These are phyloP conservation scores for Rhododendron ovatum DNA, from an alignment of 148 eudicot genomes.

Conservation along the genomic window DNA sequence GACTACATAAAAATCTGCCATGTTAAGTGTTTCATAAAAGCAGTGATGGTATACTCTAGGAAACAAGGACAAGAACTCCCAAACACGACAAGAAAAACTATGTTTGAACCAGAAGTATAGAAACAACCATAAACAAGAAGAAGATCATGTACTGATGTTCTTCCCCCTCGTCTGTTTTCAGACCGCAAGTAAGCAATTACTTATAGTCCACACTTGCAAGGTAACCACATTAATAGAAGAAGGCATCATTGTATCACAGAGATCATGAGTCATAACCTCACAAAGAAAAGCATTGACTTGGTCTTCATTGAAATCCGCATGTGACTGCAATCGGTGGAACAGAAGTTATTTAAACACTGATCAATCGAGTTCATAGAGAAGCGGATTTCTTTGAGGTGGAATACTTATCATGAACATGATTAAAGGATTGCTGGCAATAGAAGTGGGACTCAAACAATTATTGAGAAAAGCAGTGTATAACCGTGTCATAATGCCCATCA, in stretches of 20 bases:
- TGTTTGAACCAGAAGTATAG: background rate
- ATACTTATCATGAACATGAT: background rate
- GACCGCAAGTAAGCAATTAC: background rate
- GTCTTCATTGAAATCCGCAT: conserved; percentile 23
- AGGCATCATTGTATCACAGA: conserved; percentile 25
- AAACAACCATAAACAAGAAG: background rate
- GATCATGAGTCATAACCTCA: conserved; percentile 34
- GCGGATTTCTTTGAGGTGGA: background rate
- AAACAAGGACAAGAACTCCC: background rate
- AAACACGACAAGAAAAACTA: background rate
- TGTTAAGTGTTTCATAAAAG: conserved; percentile 12
- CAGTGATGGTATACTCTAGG: background rate
- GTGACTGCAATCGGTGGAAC: conserved; percentile 31
- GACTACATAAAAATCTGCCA: conserved; percentile 37
- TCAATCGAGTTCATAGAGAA: background rate
- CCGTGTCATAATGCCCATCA: too few relatives aligned
- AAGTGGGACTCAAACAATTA: background rate
- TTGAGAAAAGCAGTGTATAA: too few relatives aligned
- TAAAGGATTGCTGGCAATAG: background rate
- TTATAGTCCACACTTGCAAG: conserved; percentile 19
- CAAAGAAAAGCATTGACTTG: conserved; percentile 36
- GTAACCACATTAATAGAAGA: conserved; percentile 39
- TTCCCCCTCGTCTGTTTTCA: background rate
- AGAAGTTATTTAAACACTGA: background rate
- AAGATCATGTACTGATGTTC: background rate